Percentiles rank a stretch among this genome's conserved stretches.
phyloP scores from a whole-genome alignment of 805 yeast genomes.

The Cyberlindnera bimundalis region DNA sequence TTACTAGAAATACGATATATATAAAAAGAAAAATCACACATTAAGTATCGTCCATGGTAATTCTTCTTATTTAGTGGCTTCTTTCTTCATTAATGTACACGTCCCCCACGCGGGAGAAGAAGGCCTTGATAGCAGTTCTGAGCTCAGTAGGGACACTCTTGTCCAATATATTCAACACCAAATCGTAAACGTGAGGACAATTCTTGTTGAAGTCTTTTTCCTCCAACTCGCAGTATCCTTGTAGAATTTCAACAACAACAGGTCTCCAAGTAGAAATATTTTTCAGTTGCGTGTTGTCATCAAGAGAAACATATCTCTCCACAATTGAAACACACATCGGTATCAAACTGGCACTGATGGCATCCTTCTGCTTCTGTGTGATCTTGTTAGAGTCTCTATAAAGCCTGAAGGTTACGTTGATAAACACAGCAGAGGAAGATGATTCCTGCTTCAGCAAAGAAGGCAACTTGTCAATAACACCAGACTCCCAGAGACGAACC shows the following conservation, averaged over 20 bases:
- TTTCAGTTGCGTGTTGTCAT: conserved; percentile 71
- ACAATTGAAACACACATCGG: conserved; percentile 73
- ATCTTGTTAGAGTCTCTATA: conserved; percentile 63
- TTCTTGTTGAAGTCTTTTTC: conserved; percentile 61
- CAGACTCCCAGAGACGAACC: conserved; percentile 86
- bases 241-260: conserved; percentile 82
- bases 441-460: conserved; percentile 90
- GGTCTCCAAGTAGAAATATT: conserved; percentile 88
- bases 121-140: conserved; percentile 56
- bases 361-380: conserved; percentile 42
- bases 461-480: conserved; percentile 89
- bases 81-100: conserved; percentile 33
- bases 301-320: conserved; percentile 64
- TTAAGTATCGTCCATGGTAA: too few relatives aligned
- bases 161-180: conserved; percentile 56
- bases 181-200: conserved; percentile 58
- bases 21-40: too few relatives aligned
- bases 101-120: conserved; percentile 55
- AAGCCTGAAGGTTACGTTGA: conserved; percentile 74
- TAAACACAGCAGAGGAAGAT: conserved; percentile 81
- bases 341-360: conserved; percentile 50
- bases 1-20: too few relatives aligned
- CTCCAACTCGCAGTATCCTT: conserved; percentile 76
- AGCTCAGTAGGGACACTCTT: conserved; percentile 60
- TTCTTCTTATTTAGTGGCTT: not conserved